Base-by-base conservation (phyloP, 192 early-diverging fungal genomes). In the Coemansia sp. region DNA sequence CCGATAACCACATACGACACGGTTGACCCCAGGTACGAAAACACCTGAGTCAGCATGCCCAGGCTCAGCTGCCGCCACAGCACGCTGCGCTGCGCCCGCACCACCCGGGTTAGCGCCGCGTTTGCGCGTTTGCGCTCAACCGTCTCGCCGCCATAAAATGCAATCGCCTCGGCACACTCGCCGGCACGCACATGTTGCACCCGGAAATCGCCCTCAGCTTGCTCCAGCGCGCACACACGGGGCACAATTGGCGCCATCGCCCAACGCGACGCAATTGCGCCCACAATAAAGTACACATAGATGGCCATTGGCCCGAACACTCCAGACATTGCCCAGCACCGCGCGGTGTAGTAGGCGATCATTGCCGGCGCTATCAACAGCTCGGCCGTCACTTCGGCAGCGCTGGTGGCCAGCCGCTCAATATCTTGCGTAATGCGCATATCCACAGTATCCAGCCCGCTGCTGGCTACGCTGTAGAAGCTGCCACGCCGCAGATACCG, bases 341-440 rank as follows among this genome's bases (percentile, higher is more conserved):
- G 58, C 59, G 75, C 83, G 0, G 91, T 87, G 63, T 95, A 95
- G 70, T 89, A 93, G 0, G 69, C 66, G 5, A 95, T 70, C 23
- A 93, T 78, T 14, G 86, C 34, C 7, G 93, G 93, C 11, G 83
- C 76, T 34, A 92, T 80, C 5, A 89, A 67, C 7, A 90, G 61
- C 31, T 88, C 79, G 8, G 80, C 53, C 5, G 87, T 52, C 30
- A 84, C 68, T 14, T 84, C 83, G 8, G 69, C 64, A 14, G 57
- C 51, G 19, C 54, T 50, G 11, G 47, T 20, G 14, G 88, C 36
- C 28, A 97, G 83, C 41, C 85, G 86, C 60, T 90, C 91, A 29
- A 93, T 82, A 64, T 97, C 94, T 67, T 93, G 90, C 14, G 92
- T 81, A 31, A 94, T 91, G 12, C 92, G 83, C 67, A 92, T 90